phyloP scores from a whole-genome alignment of 768 basidiomycete species.

The Dendrothele bispora region DNA sequence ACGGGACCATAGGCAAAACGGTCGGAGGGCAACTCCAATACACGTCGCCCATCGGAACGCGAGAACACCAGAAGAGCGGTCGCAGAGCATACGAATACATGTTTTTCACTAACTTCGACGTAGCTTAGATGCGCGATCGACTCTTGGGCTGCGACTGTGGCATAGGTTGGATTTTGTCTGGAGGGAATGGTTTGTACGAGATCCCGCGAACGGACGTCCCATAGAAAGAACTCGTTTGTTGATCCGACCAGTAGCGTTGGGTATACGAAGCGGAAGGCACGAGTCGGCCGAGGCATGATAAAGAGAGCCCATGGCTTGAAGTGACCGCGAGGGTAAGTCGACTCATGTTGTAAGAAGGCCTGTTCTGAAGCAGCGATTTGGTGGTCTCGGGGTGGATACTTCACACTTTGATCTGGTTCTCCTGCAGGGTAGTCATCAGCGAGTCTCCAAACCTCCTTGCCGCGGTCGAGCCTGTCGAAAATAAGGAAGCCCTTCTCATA shows the following conservation, averaged over 20 bases:
- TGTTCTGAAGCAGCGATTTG: slow-evolving; percentile 16
- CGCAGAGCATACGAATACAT: slow-evolving; percentile 60
- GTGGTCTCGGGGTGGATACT: slow-evolving; percentile 31
- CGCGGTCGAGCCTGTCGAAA: slow-evolving; percentile 57
- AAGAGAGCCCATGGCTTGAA: slow-evolving; percentile 67
- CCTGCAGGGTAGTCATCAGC: slow-evolving; percentile 26
- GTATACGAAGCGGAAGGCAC: slow-evolving; percentile 68
- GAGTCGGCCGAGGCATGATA: slow-evolving; percentile 38
- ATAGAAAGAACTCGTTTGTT: slow-evolving; percentile 49
- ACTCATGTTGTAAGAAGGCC: slow-evolving; percentile 7
- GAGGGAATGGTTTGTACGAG: slow-evolving; percentile 48
- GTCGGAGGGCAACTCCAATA: slow-evolving; percentile 43
- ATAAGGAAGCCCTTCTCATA: slow-evolving; percentile 71
- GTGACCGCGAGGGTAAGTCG: slow-evolving; percentile 36
- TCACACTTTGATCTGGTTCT: slow-evolving; percentile 16
- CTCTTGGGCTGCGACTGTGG: not conserved
- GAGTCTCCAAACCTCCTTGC: slow-evolving; percentile 74
- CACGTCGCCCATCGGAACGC: slow-evolving; percentile 41
- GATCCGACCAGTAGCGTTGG: slow-evolving; percentile 60
- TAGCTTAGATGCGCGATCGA: slow-evolving; percentile 42
- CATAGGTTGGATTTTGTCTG: slow-evolving; percentile 25
- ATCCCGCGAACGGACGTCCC: slow-evolving; percentile 55
- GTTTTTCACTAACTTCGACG: slow-evolving; percentile 60
- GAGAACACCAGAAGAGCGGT: slow-evolving; percentile 53
- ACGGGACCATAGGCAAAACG: slow-evolving; percentile 28